Percentiles rank a stretch among this genome's conserved stretches.
These are phyloP conservation scores for Phytopythium litorale DNA, from an alignment of 352 stramenopile genomes.

Conservation along the genomic window DNA sequence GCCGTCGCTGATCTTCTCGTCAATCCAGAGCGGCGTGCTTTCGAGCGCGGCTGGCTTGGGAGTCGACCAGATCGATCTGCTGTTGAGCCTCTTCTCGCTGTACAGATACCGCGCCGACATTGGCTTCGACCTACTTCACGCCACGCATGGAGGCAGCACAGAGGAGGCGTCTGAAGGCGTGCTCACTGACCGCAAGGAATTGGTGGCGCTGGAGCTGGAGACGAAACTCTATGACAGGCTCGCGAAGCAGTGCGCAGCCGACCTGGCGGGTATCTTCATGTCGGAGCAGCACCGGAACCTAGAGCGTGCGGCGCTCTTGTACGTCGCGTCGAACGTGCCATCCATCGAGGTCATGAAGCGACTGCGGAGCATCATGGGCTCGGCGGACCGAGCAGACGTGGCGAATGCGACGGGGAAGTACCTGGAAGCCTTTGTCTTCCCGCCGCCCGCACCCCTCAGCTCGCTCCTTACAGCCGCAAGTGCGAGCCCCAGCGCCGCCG, in stretches of 20 bases:
- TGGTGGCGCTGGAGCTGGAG: conserved; percentile 59
- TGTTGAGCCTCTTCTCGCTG: conserved; percentile 79
- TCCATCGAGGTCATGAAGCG: conserved; percentile 52
- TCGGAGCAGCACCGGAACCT: conserved; percentile 51
- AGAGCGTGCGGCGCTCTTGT: conserved; percentile 58
- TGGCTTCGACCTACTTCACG: conserved; percentile 41
- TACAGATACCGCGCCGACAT: conserved; percentile 86
- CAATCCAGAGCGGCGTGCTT: conserved; percentile 40
- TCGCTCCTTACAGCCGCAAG: conserved; percentile 3
- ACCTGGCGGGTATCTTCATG: conserved; percentile 62
- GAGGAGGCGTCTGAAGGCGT: conserved; percentile 9
- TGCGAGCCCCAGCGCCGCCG: conserved; percentile 1
- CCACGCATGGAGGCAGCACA: conserved; percentile 19
- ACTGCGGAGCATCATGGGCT: conserved; percentile 43
- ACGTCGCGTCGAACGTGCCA: conserved; percentile 61
- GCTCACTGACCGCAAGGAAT: conserved; percentile 38
- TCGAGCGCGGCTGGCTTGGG: conserved; percentile 21
- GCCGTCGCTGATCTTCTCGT: conserved; percentile 66
- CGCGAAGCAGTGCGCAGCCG: conserved; percentile 56
- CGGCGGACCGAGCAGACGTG: conserved; percentile 43
- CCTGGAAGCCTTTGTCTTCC: conserved; percentile 76
- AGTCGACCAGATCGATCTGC: conserved; percentile 63
- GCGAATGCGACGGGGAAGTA: conserved; percentile 60
- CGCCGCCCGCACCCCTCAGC: conserved; percentile 22
- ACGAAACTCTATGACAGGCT: conserved; percentile 74